phyloP scores from a whole-genome alignment of 352 stramenopile genomes.

The Phytophthora idaei region DNA sequence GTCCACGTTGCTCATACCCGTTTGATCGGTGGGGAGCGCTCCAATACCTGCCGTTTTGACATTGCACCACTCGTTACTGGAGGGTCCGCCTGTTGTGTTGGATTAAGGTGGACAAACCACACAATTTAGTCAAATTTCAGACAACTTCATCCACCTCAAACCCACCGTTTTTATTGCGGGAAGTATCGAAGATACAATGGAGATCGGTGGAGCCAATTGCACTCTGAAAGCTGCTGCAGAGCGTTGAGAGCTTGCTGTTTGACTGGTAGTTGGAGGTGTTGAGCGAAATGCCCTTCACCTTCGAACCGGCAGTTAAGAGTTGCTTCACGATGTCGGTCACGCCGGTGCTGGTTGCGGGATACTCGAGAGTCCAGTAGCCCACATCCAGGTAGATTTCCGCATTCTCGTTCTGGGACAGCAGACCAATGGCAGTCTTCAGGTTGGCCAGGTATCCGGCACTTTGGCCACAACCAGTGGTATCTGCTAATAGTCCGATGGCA shows the following conservation, averaged over 20 bases:
- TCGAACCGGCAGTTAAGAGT: conserved; percentile 30
- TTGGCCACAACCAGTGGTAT: conserved; percentile 39
- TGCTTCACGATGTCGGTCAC: conserved; percentile 51
- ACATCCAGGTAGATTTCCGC: conserved; percentile 78
- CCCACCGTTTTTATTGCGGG: conserved; percentile 55
- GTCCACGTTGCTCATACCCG: conserved; percentile 60
- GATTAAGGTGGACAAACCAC: neutral
- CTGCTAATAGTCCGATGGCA: conserved; percentile 59
- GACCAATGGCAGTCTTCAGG: conserved; percentile 49
- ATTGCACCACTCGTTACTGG: conserved; percentile 73
- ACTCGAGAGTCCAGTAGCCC: conserved; percentile 64
- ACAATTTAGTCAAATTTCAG: conserved; percentile 2
- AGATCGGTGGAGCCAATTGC: conserved; percentile 44
- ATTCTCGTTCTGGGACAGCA: conserved; percentile 67
- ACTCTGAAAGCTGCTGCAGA: conserved; percentile 68
- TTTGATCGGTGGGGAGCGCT: conserved; percentile 53
- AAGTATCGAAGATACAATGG: conserved; percentile 71
- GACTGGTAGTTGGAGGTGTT: conserved; percentile 85
- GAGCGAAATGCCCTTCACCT: conserved; percentile 70
- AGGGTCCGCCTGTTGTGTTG: conserved; percentile 19
- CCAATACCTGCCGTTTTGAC: conserved; percentile 65
- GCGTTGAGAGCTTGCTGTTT: conserved; percentile 43
- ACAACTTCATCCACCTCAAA: neutral
- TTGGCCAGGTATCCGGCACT: conserved; percentile 57
- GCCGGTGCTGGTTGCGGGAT: conserved; percentile 17